A percentile compares a stretch with the other conserved stretches of the same genome.
Conservation (phyloP, 306 rosid species). For the Quercus ilex region DNA sequence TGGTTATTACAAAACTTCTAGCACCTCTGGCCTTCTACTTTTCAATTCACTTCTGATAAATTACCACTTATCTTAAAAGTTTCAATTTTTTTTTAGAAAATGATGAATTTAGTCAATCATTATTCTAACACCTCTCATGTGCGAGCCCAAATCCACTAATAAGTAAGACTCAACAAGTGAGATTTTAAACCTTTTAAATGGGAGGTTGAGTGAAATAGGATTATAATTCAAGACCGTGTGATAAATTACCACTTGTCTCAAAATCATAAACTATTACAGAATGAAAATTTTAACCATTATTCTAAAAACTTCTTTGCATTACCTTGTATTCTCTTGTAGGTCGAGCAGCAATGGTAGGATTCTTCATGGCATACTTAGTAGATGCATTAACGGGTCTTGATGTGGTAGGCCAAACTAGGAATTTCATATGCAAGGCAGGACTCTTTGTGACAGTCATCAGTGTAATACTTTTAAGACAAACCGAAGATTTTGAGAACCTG, state of each 20-base stretch:
- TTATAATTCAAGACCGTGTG: no score
- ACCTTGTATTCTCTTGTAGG: constrained; percentile 2
- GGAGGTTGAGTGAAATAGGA: no score
- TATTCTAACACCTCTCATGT: no score
- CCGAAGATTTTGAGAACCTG: constrained; percentile 22
- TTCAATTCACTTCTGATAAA: neutral
- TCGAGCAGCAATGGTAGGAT: constrained; percentile 51
- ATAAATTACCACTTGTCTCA: no score
- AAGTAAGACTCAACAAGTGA: no score
- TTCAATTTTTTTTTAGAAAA: no score
- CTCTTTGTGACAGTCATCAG: constrained; percentile 29
- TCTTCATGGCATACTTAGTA: constrained; percentile 35
- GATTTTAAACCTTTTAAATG: no score
- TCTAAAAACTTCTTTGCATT: neutral
- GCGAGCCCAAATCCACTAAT: no score
- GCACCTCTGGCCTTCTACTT: neutral
- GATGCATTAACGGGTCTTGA: constrained; percentile 39
- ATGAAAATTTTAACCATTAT: no score
- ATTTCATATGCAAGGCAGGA: constrained; percentile 38
- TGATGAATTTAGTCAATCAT: no score
- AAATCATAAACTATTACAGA: no score
- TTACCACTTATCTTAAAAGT: no score
- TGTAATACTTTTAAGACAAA: constrained; percentile 24
- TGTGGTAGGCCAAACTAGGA: constrained; percentile 40
- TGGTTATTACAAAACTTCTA: constrained; percentile 4